Conservation (phyloP, 2,329 filamentous ascomycete species). For the Penicillium italicum region DNA sequence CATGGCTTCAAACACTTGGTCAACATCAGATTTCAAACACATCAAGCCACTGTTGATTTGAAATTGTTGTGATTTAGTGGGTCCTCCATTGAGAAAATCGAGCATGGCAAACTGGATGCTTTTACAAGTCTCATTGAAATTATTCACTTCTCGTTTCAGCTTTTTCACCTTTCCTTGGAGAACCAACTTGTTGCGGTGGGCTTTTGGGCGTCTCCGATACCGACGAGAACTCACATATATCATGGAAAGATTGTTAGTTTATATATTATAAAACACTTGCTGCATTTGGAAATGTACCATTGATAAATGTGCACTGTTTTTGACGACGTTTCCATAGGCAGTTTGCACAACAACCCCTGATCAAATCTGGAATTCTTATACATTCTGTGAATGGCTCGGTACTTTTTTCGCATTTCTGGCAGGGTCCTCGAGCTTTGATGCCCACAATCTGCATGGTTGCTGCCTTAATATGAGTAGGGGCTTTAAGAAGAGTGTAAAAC, state of each 20-base stretch:
- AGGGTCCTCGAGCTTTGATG: not conserved
- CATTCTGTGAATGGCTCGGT: not conserved
- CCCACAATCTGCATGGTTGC: not conserved
- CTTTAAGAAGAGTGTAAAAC: accelerated
- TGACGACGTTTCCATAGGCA: not conserved
- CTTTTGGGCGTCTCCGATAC: not conserved
- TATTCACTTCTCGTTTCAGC: not conserved
- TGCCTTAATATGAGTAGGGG: accelerated
- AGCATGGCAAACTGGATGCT: not conserved
- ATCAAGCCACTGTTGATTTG: not conserved
- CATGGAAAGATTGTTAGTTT: not conserved
- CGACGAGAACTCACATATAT: not conserved
- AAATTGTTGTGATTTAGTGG: not conserved
- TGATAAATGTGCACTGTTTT: not conserved
- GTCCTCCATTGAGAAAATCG: not conserved
- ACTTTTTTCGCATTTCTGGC: not conserved
- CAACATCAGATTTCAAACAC: not conserved
- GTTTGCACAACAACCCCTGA: not conserved
- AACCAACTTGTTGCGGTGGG: not conserved
- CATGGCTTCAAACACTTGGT: not conserved
- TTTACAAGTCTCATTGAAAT: not conserved
- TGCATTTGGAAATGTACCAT: not conserved
- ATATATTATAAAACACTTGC: not conserved
- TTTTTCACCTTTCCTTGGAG: not conserved
- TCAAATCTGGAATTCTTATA: not conserved